Percentiles rank a stretch among this genome's conserved stretches.
Conservation (phyloP, 768 basidiomycete species). For the Leucocoprinus leucothites region DNA sequence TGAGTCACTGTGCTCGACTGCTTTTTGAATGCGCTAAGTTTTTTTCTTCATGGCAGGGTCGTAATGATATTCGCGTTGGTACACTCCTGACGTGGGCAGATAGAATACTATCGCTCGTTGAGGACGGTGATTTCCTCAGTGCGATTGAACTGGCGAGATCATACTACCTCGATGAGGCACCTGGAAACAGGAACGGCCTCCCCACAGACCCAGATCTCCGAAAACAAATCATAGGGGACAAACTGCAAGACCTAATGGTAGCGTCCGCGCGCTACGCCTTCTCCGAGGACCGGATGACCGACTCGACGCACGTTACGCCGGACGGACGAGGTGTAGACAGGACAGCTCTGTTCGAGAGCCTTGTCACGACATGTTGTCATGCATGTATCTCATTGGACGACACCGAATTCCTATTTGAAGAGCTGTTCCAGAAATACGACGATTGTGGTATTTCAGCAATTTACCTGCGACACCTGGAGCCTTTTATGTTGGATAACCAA, state of each 20-base stretch:
- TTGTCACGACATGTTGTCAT: constrained; percentile 73
- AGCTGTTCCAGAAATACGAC: constrained; percentile 88
- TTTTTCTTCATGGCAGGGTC: constrained; percentile 44
- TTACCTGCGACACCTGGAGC: constrained; percentile 79
- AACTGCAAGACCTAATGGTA: constrained; percentile 77
- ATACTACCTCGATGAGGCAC: constrained; percentile 77
- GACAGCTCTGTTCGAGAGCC: constrained; percentile 83
- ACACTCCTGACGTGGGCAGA: constrained; percentile 95
- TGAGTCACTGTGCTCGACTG: constrained; percentile 36
- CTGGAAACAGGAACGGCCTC: constrained; percentile 85
- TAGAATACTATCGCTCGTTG: constrained; percentile 77
- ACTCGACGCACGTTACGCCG: constrained; percentile 76
- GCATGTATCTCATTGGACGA: constrained; percentile 81
- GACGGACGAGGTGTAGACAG: constrained; percentile 92
- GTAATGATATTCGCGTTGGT: constrained; percentile 70
- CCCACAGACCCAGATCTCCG: constrained; percentile 64
- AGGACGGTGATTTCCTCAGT: constrained; percentile 82
- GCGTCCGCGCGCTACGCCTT: constrained; percentile 90
- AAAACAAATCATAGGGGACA: constrained; percentile 63
- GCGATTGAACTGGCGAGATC: constrained; percentile 84
- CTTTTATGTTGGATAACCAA: constrained; percentile 72
- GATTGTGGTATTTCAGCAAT: constrained; percentile 80
- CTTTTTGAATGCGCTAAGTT: background rate
- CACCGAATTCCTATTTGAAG: constrained; percentile 88
- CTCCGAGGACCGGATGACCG: constrained; percentile 92